Evolutionary conservation across 108 stramenopile genomes (phyloP).

Genomic region (Skeletonema costatum): DNA sequence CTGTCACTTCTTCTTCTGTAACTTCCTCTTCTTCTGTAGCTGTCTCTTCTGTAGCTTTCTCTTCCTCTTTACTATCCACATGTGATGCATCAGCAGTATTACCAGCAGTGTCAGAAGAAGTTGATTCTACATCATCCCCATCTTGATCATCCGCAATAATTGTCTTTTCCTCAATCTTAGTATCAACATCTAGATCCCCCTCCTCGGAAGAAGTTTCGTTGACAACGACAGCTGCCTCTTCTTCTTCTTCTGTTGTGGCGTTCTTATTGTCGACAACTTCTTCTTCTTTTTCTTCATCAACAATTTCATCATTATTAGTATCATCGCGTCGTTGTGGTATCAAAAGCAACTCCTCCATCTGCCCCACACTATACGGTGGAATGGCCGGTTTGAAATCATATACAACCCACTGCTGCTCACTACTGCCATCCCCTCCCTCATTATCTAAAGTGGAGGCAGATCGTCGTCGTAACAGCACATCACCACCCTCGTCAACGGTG

Average conservation of each 20-base stretch:
- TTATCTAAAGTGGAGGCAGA: background rate
- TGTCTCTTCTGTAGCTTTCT: background rate
- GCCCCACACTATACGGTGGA: constrained; percentile 27
- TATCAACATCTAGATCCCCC: background rate
- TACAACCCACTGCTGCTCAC: constrained; percentile 9
- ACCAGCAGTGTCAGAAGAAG: background rate
- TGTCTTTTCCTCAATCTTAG: background rate
- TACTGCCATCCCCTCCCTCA: background rate
- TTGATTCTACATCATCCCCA: background rate
- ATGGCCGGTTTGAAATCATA: constrained; percentile 39
- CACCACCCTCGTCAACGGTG: background rate
- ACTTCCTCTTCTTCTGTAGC: background rate
- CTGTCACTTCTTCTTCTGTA: background rate
- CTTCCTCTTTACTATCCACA: background rate
- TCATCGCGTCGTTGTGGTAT: background rate
- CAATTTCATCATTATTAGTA: background rate
- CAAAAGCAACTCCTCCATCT: constrained; percentile 13
- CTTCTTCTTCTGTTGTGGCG: background rate
- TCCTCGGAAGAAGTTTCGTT: background rate
- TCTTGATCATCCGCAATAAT: background rate
- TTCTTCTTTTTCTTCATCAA: background rate
- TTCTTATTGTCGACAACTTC: background rate
- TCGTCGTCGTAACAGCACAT: background rate
- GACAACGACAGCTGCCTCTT: background rate
- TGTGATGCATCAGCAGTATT: background rate